phyloP scores from a whole-genome alignment of 768 basidiomycete species.

The Suillus placidus region DNA sequence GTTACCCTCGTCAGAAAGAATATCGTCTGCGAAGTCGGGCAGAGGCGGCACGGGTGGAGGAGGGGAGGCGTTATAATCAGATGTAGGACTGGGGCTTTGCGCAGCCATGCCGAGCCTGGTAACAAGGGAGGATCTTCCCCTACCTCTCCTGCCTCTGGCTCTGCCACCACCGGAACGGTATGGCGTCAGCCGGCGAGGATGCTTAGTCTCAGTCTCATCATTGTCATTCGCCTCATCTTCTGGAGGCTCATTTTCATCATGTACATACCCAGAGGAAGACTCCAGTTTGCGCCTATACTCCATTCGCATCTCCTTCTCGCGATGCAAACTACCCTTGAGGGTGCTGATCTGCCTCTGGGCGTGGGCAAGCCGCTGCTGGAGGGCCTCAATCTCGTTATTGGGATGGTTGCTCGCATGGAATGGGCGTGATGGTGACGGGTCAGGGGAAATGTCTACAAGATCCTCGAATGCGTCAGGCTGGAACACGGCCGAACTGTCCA shows the following conservation, averaged over 20 bases:
- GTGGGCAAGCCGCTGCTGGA: constrained; percentile 81
- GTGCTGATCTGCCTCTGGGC: constrained; percentile 86
- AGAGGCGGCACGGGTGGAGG: constrained; percentile 38
- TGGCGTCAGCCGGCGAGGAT: constrained; percentile 51
- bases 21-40: constrained; percentile 29
- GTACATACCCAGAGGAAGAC: constrained; percentile 39
- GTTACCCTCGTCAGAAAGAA: constrained; percentile 27
- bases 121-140: constrained; percentile 57
- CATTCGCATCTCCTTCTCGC: constrained; percentile 83
- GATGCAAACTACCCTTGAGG: constrained; percentile 73
- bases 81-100: constrained; percentile 49
- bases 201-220: constrained; percentile 40
- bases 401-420: constrained; percentile 77
- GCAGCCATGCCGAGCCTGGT: constrained; percentile 65
- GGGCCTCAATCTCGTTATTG: constrained; percentile 76
- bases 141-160: constrained; percentile 52
- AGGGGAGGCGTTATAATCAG: constrained; percentile 41
- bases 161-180: constrained; percentile 52
- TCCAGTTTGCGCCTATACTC: constrained; percentile 62
- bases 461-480: constrained; percentile 51
- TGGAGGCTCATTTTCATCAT: constrained; percentile 40
- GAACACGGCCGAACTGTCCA: constrained; percentile 52
- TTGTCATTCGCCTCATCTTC: constrained; percentile 52
- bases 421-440: constrained; percentile 59
- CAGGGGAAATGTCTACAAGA: constrained; percentile 56